Conservation (phyloP, 2,329 filamentous ascomycete genomes). For the Apiospora rasikravindrae region DNA sequence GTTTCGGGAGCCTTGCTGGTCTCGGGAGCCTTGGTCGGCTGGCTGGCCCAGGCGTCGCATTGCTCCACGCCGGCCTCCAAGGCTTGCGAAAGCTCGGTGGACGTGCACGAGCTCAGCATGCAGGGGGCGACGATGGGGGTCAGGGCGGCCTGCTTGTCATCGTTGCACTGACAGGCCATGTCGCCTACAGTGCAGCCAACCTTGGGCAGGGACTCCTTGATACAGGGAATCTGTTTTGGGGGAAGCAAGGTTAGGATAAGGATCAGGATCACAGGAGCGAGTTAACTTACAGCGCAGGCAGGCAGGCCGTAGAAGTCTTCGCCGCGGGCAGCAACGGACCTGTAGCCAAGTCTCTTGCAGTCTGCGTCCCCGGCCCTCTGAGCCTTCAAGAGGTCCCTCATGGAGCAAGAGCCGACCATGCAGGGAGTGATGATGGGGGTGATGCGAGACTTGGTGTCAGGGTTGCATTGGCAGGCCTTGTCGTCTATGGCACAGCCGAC, state of each 20-base stretch:
- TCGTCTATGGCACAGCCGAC: constrained; percentile 6
- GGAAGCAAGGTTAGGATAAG: neutral
- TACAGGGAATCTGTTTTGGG: neutral
- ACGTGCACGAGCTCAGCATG: neutral
- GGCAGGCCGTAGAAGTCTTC: constrained; percentile 6
- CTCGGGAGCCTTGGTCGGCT: neutral
- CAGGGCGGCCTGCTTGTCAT: neutral
- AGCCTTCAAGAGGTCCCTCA: constrained; percentile 6
- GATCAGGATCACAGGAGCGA: neutral
- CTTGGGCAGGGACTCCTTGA: constrained; percentile 3
- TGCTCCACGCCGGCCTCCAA: neutral
- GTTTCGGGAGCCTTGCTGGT: neutral
- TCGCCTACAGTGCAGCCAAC: constrained; percentile 9
- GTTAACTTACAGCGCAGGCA: neutral
- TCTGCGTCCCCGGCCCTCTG: constrained; percentile 2
- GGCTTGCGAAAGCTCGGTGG: neutral
- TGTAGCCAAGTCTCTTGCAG: constrained; percentile 13
- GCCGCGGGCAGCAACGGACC: neutral
- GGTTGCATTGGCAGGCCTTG: constrained; percentile 14
- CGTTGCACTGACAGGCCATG: constrained; percentile 16
- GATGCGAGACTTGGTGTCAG: neutral
- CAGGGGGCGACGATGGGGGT: constrained; percentile 13
- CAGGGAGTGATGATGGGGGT: constrained; percentile 9
- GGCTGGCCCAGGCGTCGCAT: constrained; percentile 6
- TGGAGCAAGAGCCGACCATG: neutral